A percentile compares a stretch with the other conserved stretches of the same genome.
Evolutionary conservation across 345 rosid genomes (phyloP).

Genomic region (Raphanus raphanistrum): DNA sequence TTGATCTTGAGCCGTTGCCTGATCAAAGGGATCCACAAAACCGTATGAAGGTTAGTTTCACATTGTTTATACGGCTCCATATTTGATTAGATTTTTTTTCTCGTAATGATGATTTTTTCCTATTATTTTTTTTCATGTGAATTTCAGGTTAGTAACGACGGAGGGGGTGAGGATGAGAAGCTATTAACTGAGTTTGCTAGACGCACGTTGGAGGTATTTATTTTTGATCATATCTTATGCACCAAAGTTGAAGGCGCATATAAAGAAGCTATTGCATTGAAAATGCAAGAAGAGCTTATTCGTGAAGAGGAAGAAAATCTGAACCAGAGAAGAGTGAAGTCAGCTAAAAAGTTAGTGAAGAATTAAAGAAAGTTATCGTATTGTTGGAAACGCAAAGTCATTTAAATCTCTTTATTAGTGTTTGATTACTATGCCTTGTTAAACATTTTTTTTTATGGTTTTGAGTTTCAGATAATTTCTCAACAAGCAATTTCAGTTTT

Average conservation of each 20-base stretch:
- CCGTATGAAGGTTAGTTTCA: constrained; percentile 64
- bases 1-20: constrained; percentile 68
- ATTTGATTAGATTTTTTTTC: neutral
- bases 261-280: constrained; percentile 92
- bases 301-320: constrained; percentile 89
- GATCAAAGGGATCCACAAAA: constrained; percentile 71
- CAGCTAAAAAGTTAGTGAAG: neutral
- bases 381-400: neutral
- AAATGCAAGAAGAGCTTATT: constrained; percentile 92
- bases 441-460: neutral
- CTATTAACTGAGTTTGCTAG: constrained; percentile 87
- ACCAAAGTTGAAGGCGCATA: constrained; percentile 88
- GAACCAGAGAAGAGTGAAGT: neutral
- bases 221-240: constrained; percentile 83
- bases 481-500: neutral
- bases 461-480: neutral
- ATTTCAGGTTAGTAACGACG: constrained; percentile 64
- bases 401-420: neutral
- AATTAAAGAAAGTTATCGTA: neutral
- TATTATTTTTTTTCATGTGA: neutral
- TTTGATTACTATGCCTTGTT: neutral
- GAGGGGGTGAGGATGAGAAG: constrained; percentile 73
- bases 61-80: neutral
- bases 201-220: constrained; percentile 86
- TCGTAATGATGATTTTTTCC: neutral